phyloP scores from a whole-genome alignment of 139 green algal genomes.

The Nannochloris sp. region DNA sequence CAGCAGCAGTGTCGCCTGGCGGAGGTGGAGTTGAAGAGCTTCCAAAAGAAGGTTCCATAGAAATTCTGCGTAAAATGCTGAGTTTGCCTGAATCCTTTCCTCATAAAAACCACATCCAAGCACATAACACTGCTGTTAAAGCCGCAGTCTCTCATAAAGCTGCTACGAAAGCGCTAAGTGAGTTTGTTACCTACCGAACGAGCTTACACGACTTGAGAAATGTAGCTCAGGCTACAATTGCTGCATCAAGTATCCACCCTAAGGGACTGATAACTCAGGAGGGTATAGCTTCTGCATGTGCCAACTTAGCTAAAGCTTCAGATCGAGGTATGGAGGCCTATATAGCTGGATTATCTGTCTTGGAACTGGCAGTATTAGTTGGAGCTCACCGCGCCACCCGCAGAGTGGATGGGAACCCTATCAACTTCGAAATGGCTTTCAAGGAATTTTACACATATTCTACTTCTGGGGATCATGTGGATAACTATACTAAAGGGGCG shows the following conservation, averaged over 20 bases:
- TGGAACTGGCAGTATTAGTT: conserved; percentile 61
- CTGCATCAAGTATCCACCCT: background rate
- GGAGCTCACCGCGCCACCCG: conserved; percentile 31
- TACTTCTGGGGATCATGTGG: conserved; percentile 15
- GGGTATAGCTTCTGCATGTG: background rate
- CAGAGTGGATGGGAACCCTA: conserved; percentile 2
- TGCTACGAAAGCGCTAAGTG: conserved; percentile 17
- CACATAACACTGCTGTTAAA: conserved; percentile 25
- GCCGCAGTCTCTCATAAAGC: background rate
- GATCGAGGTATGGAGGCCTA: background rate
- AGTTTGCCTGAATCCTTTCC: conserved; percentile 23
- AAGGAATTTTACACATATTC: conserved; percentile 15
- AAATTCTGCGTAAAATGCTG: conserved; percentile 38
- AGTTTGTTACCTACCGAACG: conserved; percentile 1
- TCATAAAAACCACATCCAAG: background rate
- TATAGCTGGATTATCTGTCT: conserved; percentile 30
- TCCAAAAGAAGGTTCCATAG: conserved; percentile 2
- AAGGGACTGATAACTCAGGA: background rate
- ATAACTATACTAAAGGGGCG: conserved; percentile 20
- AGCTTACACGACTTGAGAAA: conserved; percentile 18
- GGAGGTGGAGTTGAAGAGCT: background rate
- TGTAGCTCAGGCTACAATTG: conserved; percentile 14
- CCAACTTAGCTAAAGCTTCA: background rate
- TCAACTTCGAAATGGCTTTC: conserved; percentile 50
- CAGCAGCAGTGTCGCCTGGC: background rate